Evolutionary conservation across 768 basidiomycete genomes (phyloP).

Genomic region (Epithele typhae): DNA sequence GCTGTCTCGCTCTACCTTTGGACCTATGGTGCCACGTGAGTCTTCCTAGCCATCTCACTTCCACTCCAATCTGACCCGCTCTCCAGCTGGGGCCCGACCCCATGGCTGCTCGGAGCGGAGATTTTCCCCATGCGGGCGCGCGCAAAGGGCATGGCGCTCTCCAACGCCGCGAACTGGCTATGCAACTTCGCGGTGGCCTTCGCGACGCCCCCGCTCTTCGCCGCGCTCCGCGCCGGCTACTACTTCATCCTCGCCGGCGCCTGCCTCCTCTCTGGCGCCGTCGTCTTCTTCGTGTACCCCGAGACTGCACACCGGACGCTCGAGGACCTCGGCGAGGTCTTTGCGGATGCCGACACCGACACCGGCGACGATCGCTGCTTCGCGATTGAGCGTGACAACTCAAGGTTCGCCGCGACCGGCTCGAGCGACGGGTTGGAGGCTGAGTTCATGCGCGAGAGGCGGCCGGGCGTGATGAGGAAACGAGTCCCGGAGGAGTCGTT

Average conservation of each 20-base stretch:
- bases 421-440: too few species aligned
- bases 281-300: slow-evolving; percentile 47
- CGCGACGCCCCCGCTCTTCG: slow-evolving; percentile 56
- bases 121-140: slow-evolving; percentile 29
- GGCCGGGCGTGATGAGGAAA: too few species aligned
- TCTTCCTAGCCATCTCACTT: too few species aligned
- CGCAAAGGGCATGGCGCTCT: slow-evolving; percentile 30
- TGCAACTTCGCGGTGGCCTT: slow-evolving; percentile 41
- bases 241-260: slow-evolving; percentile 49
- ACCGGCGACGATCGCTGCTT: too few species aligned
- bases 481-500: too few species aligned
- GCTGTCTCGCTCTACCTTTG: slow-evolving; percentile 56
- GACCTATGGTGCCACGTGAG: slow-evolving; percentile 48
- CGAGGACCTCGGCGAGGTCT: slow-evolving; percentile 46
- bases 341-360: too few species aligned
- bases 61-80: background rate
- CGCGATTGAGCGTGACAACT: too few species aligned
- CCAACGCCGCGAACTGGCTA: slow-evolving; percentile 27
- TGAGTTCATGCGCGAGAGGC: too few species aligned
- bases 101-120: slow-evolving; percentile 30
- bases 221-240: slow-evolving; percentile 41
- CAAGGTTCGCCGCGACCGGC: too few species aligned
- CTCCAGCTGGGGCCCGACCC: slow-evolving; percentile 28
- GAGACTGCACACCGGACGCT: slow-evolving; percentile 45
- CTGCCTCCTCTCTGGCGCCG: slow-evolving; percentile 38